Conservation (phyloP, 495 filamentous ascomycete genomes). For the Monascus purpureus region DNA sequence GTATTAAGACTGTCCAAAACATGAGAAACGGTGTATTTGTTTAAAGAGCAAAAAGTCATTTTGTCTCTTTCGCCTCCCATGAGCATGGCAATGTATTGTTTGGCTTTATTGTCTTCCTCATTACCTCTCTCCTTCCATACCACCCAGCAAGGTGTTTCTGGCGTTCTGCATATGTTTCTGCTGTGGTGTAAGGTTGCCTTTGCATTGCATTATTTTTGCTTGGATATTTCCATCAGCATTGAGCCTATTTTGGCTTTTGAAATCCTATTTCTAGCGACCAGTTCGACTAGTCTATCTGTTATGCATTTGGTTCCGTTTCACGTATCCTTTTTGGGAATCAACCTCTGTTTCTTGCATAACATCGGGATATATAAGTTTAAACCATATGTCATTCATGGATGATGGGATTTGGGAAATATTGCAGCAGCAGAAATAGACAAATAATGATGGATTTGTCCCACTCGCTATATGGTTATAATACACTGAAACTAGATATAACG, state of each 20-base stretch:
- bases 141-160: conserved; percentile 25
- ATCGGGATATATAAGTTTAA: too few relatives aligned
- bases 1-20: conserved; percentile 37
- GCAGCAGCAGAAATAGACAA: too few relatives aligned
- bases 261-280: not conserved
- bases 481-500: too few relatives aligned
- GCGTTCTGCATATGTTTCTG: conserved; percentile 11
- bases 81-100: not conserved
- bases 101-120: not conserved
- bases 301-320: not conserved
- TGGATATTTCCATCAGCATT: not conserved
- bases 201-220: not conserved
- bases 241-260: not conserved
- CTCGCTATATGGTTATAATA: too few relatives aligned
- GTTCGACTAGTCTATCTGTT: not conserved
- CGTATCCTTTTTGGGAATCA: too few relatives aligned
- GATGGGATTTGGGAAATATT: too few relatives aligned
- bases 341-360: too few relatives aligned
- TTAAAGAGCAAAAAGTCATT: conserved; percentile 8
- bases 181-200: too few relatives aligned
- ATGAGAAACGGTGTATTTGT: conserved; percentile 36
- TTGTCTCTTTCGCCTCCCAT: too few relatives aligned
- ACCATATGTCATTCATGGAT: too few relatives aligned
- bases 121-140: not conserved
- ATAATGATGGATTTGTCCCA: too few relatives aligned